Evolutionary conservation across 2,329 filamentous ascomycete genomes (phyloP).

Genomic region (Aciculosporium take): DNA sequence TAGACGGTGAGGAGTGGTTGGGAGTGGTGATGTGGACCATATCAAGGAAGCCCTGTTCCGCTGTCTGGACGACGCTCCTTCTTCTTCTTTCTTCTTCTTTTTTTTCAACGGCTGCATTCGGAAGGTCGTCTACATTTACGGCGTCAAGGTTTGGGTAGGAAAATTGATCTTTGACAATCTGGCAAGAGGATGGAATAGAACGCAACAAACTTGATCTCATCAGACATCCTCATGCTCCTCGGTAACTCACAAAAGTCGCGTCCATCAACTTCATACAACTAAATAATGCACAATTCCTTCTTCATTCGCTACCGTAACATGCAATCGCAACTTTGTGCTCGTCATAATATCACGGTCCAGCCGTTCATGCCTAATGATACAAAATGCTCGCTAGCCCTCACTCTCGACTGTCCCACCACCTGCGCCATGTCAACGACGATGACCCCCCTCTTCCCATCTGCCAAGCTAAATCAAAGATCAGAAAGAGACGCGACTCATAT

Average conservation of each 20-base stretch:
- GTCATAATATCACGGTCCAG: background rate
- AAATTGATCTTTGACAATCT: too few species aligned
- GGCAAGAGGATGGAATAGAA: too few species aligned
- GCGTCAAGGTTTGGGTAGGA: slow-evolving; percentile 15
- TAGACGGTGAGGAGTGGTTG: slow-evolving; percentile 19
- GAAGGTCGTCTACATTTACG: slow-evolving; percentile 14
- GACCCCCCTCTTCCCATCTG: background rate
- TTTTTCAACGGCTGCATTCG: slow-evolving; percentile 12
- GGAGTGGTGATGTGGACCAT: background rate
- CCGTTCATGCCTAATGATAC: slow-evolving; percentile 8
- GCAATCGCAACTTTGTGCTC: background rate
- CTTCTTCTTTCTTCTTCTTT: background rate
- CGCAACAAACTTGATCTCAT: background rate
- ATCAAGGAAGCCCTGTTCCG: too few species aligned
- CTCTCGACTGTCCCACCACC: background rate
- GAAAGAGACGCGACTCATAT: background rate
- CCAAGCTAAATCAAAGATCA: background rate
- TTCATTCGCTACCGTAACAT: background rate
- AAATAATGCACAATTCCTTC: background rate
- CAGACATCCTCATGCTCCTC: background rate
- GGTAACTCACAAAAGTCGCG: too few species aligned
- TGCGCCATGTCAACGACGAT: background rate
- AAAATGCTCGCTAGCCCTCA: background rate
- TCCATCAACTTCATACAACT: background rate
- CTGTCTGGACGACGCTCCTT: too few species aligned